Evolutionary conservation across 208 protist species (phyloP), one percentile per base, ranked within the genome.

Genomic region (Novymonas esmeraldas): DNA sequence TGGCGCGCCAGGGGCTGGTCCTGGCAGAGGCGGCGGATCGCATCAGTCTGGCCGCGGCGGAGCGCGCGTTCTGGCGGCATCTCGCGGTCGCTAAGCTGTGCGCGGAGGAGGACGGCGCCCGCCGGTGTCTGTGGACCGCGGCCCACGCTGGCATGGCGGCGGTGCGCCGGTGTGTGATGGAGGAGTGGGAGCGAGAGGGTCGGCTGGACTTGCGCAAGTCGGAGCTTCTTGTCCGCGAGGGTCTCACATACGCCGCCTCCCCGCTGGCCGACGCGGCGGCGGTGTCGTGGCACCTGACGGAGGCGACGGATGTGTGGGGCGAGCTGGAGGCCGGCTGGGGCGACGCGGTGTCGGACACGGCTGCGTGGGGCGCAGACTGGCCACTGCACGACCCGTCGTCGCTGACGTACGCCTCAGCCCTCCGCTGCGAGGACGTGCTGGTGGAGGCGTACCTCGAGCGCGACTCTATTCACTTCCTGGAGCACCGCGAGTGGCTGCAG

Each of bases 391-490:
- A 22, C n/a, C 10, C 0, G 3, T 24, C 42, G 42, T 42, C 54
- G 18, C 55, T 64, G 0, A 33, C 38, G 16, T 48, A 39, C 48
- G 2, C 20, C 41, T 69, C 45, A 28, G 51, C 55, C 7, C 42
- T 48, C 16, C 48, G 55, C 54, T 76, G 62, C 41, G 70, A 76
- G 49, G 70, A 70, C 20, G 24, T 76, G 28, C 36, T 76, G 20
- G 26, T 54, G 10, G 70, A 69, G 11, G 70, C 70, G 10, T 76
- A 70, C 56, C 6, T 76, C 16, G 46, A 70, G 63, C 61, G 70
- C 41, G 70, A 76, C 36, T 33, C 39, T 14, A 31, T 76, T 13
- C 70, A 76, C 62, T 76, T 76, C 56, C 38, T 29, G 26, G 70
- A 76, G 56, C 52, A 76, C 33, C 29, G 39, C 6, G 70, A 64